phyloP scores from a whole-genome alignment of 495 filamentous ascomycete species.

The Apiosordaria backusii region DNA sequence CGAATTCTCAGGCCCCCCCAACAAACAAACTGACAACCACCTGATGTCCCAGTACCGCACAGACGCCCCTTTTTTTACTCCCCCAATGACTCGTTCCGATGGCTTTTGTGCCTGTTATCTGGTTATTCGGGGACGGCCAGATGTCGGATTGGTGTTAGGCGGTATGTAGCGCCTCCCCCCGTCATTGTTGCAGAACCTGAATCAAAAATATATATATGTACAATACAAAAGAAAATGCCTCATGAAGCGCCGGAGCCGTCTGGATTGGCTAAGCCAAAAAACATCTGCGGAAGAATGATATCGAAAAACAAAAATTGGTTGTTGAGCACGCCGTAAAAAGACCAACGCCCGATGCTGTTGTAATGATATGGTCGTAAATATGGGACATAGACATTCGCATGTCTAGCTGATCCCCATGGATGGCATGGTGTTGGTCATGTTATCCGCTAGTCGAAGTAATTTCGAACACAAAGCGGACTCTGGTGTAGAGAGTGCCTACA shows the following conservation, averaged over 20 bases:
- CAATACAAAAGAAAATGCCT: slow-evolving; percentile 7
- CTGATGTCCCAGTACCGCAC: neutral
- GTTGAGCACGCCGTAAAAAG: neutral
- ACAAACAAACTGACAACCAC: neutral
- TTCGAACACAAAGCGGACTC: neutral
- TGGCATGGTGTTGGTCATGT: neutral
- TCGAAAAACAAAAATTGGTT: neutral
- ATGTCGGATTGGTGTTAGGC: neutral
- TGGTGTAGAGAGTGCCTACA: slow-evolving; percentile 39
- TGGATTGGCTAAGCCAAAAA: neutral
- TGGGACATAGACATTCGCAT: neutral
- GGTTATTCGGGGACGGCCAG: neutral
- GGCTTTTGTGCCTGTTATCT: neutral
- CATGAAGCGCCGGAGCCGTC: slow-evolving; percentile 1
- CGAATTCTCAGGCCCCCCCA: neutral
- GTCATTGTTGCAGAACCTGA: slow-evolving; percentile 1
- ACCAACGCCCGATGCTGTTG: slow-evolving; percentile 5
- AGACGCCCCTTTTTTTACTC: neutral
- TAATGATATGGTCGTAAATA: neutral
- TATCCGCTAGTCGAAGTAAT: too few relatives aligned
- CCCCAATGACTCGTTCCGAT: neutral
- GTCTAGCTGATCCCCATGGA: neutral
- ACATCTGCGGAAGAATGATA: neutral
- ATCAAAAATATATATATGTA: slow-evolving; percentile 20
- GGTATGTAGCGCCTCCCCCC: neutral